Conservation (phyloP, 1,284 basidiomycete species). For the Xerocomus nothofagi region DNA sequence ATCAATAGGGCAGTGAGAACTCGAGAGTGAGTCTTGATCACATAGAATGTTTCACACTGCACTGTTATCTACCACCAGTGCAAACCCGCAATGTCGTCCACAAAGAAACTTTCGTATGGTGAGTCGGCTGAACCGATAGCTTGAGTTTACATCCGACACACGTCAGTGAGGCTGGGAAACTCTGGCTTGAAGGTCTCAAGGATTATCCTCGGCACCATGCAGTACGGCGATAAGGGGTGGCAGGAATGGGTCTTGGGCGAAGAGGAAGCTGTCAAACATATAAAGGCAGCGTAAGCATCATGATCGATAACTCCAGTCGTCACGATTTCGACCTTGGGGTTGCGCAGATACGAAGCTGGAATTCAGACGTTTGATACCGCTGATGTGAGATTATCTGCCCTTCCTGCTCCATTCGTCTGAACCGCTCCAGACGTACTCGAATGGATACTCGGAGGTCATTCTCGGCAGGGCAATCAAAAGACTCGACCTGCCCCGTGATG, state of each 20-base stretch:
- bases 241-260: constrained; percentile 56
- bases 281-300: constrained; percentile 49
- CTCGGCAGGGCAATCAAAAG: constrained; percentile 80
- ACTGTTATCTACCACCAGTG: neutral
- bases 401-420: neutral
- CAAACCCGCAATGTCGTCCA: constrained; percentile 19
- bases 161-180: constrained; percentile 46
- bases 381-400: constrained; percentile 39
- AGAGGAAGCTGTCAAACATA: constrained; percentile 58
- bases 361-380: constrained; percentile 73
- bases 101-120: constrained; percentile 34
- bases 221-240: constrained; percentile 50
- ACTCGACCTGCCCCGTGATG: constrained; percentile 67
- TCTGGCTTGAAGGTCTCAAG: constrained; percentile 54
- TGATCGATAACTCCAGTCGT: neutral
- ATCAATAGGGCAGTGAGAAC: constrained; percentile 23
- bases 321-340: neutral
- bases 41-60: too few relatives aligned
- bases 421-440: constrained; percentile 54
- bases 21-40: too few relatives aligned
- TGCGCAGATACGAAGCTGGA: constrained; percentile 55
- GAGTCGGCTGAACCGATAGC: constrained; percentile 4
- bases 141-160: neutral
- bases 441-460: constrained; percentile 74
- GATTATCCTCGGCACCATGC: constrained; percentile 48